Base-by-base conservation (phyloP, 2,329 filamentous ascomycete genomes). In the Rasamsonia emersonii region DNA sequence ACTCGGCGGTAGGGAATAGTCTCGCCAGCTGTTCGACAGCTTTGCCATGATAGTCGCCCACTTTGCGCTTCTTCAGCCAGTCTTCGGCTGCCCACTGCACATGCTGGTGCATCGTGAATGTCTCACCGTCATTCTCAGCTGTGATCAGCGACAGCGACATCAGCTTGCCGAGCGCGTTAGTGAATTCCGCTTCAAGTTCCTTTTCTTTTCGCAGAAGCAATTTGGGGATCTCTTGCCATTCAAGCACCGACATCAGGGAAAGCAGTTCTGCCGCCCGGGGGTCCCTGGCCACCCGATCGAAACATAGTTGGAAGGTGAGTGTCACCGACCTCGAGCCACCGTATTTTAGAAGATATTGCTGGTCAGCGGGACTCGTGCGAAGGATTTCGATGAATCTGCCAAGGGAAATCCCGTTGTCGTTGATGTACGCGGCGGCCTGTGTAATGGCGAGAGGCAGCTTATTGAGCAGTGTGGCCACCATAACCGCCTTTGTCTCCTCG, bases 201-300 rank as follows among this genome's bases (percentile, higher is more conserved):
- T 23, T 23, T n/a, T 23, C 20, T 23, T 23, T n/a, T 23, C n/a
- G 20, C 20, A 23, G n/a, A 23, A 23, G 20, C 8, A 23, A 23
- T n/a, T 23, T 23, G 8, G 20, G 8, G n/a, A 23, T 23, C n/a
- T n/a, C n/a, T n/a, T n/a, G n/a, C n/a, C n/a, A n/a, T n/a, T n/a
- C n/a, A n/a, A n/a, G n/a, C n/a, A n/a, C 20, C n/a, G n/a, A 8
- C 20, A 23, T 23, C 7, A 23, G 20, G n/a, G 20, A 23, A n/a
- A 23, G 20, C 8, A n/a, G 20, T 8, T 23, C n/a, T n/a, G n/a
- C n/a, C n/a, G n/a, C n/a, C n/a, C 20, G n/a, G 20, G n/a, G n/a
- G 20, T n/a, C 7, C 20, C 8, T 8, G n/a, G 20, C 20, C 20
- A 23, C n/a, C 20, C n/a, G n/a, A 8, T n/a, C 20, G 7, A n/a